A percentile compares a stretch with the other conserved stretches of the same genome.
These are phyloP conservation scores for Elongisporangium anandrum DNA, from an alignment of 352 stramenopile genomes.

Conservation along the genomic window DNA sequence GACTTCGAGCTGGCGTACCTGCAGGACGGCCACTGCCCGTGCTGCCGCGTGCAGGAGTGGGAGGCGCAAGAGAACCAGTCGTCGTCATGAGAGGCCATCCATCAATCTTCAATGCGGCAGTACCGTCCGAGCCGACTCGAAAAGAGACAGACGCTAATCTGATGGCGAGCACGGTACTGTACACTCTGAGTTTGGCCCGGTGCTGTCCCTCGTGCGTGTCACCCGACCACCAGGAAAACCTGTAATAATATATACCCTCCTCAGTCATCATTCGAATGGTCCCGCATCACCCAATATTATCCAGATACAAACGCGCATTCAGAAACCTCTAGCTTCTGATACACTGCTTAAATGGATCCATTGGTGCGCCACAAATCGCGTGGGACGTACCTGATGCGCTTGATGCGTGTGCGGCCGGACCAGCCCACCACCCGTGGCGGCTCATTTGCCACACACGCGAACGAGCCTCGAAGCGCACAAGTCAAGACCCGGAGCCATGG, in stretches of 20 bases:
- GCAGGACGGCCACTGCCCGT: slow-evolving; percentile 83
- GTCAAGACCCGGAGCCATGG: not conserved
- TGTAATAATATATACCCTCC: not conserved
- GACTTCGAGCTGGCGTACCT: slow-evolving; percentile 95
- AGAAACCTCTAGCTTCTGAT: not conserved
- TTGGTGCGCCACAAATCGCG: not conserved
- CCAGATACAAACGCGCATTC: not conserved
- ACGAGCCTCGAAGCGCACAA: not conserved
- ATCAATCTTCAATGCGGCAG: too few species aligned
- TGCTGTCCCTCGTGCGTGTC: not conserved
- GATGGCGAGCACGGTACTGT: not conserved
- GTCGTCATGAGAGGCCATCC: not conserved
- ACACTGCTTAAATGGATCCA: not conserved
- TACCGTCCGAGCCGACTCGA: slow-evolving; percentile 7
- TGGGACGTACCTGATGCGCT: not conserved
- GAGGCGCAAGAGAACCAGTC: slow-evolving; percentile 10
- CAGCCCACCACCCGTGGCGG: not conserved
- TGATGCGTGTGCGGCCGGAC: not conserved
- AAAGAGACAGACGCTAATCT: not conserved
- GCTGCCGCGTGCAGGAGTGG: slow-evolving; percentile 71
- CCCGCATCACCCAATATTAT: not conserved
- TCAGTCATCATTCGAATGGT: not conserved
- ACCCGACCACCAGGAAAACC: not conserved
- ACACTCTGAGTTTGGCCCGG: not conserved
- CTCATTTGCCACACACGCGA: not conserved